Percentiles rank a stretch among this genome's conserved stretches.
phyloP scores from a whole-genome alignment of 1,284 basidiomycete genomes.

The Ustilago loliicola region DNA sequence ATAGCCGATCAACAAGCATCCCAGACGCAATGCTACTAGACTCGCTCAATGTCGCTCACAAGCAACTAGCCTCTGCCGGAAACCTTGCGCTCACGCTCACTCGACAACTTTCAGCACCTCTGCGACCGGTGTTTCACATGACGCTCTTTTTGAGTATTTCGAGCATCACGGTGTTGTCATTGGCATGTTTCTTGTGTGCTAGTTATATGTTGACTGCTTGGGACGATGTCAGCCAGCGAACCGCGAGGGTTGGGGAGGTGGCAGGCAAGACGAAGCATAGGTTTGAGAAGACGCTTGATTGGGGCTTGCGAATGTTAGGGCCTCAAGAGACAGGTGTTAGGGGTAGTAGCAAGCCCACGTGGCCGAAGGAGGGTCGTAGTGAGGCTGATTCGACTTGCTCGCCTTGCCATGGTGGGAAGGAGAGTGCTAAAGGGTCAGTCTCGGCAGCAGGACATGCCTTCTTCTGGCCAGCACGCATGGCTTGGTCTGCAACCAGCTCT shows the following conservation, averaged over 20 bases:
- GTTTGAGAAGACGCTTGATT: conserved; percentile 44
- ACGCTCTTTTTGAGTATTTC: conserved; percentile 61
- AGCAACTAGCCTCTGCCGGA: conserved; percentile 56
- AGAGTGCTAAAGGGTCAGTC: conserved; percentile 5
- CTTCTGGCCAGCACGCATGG: conserved; percentile 42
- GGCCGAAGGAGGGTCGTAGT: not conserved
- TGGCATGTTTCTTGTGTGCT: conserved; percentile 54
- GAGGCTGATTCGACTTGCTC: not conserved
- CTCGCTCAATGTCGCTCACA: conserved; percentile 57
- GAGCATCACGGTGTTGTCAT: conserved; percentile 54
- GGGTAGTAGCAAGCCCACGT: conserved; percentile 1
- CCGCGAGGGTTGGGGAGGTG: conserved; percentile 40
- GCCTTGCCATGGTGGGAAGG: not conserved
- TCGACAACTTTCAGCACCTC: conserved; percentile 55
- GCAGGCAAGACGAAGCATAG: conserved; percentile 40
- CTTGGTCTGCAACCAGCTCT: conserved; percentile 21
- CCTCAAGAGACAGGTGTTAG: not conserved
- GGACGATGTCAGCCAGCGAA: conserved; percentile 55
- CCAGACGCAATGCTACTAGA: conserved; percentile 51
- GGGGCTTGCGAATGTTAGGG: conserved; percentile 52
- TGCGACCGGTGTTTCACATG: conserved; percentile 59
- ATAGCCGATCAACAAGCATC: conserved; percentile 34
- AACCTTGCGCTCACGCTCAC: conserved; percentile 60
- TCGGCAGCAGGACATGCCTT: conserved; percentile 14
- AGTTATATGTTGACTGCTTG: conserved; percentile 60